Base-by-base conservation (phyloP, 495 filamentous ascomycete species). In the Penicillium soppii region DNA sequence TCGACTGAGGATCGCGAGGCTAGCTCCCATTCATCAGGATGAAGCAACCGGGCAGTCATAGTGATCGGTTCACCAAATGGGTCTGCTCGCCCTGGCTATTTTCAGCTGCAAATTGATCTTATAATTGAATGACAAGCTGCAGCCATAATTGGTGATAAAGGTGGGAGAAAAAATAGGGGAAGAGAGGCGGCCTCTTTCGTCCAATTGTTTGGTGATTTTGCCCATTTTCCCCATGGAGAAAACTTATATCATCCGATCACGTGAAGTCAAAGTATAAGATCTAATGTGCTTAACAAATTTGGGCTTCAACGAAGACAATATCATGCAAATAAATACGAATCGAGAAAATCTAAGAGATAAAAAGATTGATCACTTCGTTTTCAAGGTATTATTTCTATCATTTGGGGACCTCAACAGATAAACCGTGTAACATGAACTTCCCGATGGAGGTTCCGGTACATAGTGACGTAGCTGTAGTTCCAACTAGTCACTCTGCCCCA, bases 21-120 rank as follows among this genome's bases (percentile, higher is more conserved):
- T 36, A 77, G 63, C 58, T 77, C 72, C 48, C 76, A 78, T 57
- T 75, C 73, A 53, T 78, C 71, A 7, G 72, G 70, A 39, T 72
- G 66, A 21, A 73, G 58, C 50, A 76, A 58, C 39, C 67, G 71
- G 29, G 66, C 53, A 49, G 73, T 63, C 75, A 79, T 79, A 48
- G 39, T 59, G 54, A 23, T 23, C 3, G 25, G 10, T 22, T 22
- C 16, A 16, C 33, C 36, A 41, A 30, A 22, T 9, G 26, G 47
- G 47, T 29, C 13, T 32, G 22, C n/a, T 10, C 17, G 29, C 37
- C 47, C 47, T 39, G 26, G 26, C 23, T 30, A 15, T 10, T 5
- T 41, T 49, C 25, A 49, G 13, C 17, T 41, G 36, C 12, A 29
- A 32, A 29, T 21, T 22, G 15, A 30, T 41, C 16, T 5, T 32